Base-by-base conservation (phyloP, 257 asterid genomes). In the Apocynum venetum region DNA sequence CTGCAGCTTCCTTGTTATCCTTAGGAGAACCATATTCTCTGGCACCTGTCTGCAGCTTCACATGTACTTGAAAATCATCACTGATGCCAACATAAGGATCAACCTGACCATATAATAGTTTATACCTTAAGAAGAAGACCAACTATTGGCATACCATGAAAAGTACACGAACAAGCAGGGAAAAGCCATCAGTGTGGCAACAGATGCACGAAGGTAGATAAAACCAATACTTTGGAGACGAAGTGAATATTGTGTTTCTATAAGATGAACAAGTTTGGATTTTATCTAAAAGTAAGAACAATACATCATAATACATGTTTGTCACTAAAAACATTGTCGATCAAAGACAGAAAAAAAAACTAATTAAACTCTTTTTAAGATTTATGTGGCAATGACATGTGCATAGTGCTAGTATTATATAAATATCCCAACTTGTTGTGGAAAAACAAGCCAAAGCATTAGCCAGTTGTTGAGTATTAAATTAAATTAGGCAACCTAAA, bases 61-160 rank as follows among this genome's bases (percentile, higher is more conserved):
- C 84, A 78, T 86, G 87, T 46, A 96, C 89, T 86, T 89, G 98
- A 82, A 87, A 90, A 85, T 88, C 97, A 75, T 91, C 97, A 48
- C 84, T 86, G 73, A 93, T 90, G 89, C 97, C 96, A 77, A 96
- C 64, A 85, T 80, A 91, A 11, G 97, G 97, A 86, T 96, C 99
- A 75, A 86, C 90, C 99, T 93, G 81, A 71, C 19, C 46, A 76
- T 25, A 77, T 38, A 65, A 43, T 36, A 61, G 15, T 63, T 74
- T 41, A 55, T 40, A 25, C 49, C 5, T 31, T 25, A 65, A 71
- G 53, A 49, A 63, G 31, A 25, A 25, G 31, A 25, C 31, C 31
- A 12, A 44, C 4, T 2, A 4, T 48, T 9, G 41, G 13, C 74
- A 41, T 10, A 69, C 60, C 38, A 3, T 6, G 46, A 20, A 25